phyloP scores from a whole-genome alignment of 2,329 filamentous ascomycete genomes.

The Eutypella sp. region DNA sequence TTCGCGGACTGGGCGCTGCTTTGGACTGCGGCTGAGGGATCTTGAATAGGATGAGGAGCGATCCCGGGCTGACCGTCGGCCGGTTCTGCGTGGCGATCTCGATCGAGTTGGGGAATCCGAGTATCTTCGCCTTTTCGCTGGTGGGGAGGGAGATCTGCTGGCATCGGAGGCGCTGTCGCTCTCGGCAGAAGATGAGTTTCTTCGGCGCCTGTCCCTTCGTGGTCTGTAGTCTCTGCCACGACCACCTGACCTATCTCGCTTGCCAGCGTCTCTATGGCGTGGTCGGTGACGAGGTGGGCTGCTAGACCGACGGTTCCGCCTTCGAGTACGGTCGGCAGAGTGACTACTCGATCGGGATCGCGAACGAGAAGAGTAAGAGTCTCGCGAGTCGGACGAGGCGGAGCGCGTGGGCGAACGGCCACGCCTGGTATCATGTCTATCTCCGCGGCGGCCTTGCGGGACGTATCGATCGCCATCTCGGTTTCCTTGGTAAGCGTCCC shows the following conservation, averaged over 20 bases:
- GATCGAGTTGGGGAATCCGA: constrained; percentile 46
- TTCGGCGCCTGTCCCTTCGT: constrained; percentile 20
- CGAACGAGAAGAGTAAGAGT: constrained; percentile 21
- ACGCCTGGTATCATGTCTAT: constrained; percentile 34
- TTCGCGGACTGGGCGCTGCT: constrained; percentile 28
- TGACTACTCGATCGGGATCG: constrained; percentile 24
- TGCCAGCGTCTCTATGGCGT: constrained; percentile 19
- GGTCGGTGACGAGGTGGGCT: constrained; percentile 22
- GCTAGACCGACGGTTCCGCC: constrained; percentile 20
- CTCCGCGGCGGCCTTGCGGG: constrained; percentile 42
- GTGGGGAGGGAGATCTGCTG: constrained; percentile 33
- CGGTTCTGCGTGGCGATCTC: constrained; percentile 31
- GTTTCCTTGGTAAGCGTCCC: constrained; percentile 35
- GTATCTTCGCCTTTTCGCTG: constrained; percentile 46
- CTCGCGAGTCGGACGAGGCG: constrained; percentile 29
- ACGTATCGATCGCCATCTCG: constrained; percentile 46
- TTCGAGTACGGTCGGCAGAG: constrained; percentile 17
- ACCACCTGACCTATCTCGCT: constrained; percentile 25
- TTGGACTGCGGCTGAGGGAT: constrained; percentile 31
- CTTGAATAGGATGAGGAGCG: constrained; percentile 33
- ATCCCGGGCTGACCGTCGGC: constrained; percentile 34
- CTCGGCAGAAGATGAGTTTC: constrained; percentile 24
- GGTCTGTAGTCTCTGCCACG: constrained; percentile 18
- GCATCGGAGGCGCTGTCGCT: constrained; percentile 21
- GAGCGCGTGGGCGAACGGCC: constrained; percentile 38